These are phyloP conservation scores for Sporothrix pallida DNA, from an alignment of 2,329 filamentous ascomycete species.

Conservation along the genomic window DNA sequence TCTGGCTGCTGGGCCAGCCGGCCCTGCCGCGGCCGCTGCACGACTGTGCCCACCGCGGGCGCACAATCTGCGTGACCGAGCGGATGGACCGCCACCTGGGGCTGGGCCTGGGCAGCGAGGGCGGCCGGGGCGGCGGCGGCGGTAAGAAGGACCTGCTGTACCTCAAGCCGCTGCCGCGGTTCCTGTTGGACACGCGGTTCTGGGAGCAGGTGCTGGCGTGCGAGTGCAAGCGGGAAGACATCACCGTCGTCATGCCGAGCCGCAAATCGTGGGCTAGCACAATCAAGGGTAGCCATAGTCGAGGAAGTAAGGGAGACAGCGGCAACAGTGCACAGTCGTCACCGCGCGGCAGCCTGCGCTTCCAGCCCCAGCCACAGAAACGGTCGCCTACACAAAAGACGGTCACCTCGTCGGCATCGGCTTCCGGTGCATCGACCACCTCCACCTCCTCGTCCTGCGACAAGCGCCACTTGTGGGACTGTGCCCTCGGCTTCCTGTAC, in stretches of 20 bases:
- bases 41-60: conserved; percentile 37
- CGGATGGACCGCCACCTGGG: conserved; percentile 46
- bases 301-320: not conserved
- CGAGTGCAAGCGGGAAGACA: conserved; percentile 27
- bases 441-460: conserved; percentile 32
- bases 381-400: not conserved
- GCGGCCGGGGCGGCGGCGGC: conserved; percentile 18
- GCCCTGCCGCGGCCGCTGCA: conserved; percentile 40
- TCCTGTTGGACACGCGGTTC: conserved; percentile 44
- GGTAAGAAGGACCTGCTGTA: conserved; percentile 42
- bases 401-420: not conserved
- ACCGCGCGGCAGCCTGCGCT: not conserved
- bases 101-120: conserved; percentile 35
- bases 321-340: conserved; percentile 7
- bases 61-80: conserved; percentile 42
- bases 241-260: not conserved
- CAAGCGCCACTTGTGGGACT: conserved; percentile 37
- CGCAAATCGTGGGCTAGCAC: not conserved
- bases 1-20: conserved; percentile 38
- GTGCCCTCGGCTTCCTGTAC: conserved; percentile 49
- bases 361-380: not conserved
- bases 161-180: conserved; percentile 47
- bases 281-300: no score
- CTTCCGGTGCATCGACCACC: not conserved
- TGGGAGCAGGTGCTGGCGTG: conserved; percentile 40